phyloP scores from a whole-genome alignment of 305 asterid genomes.

The Solanum chacoense region DNA sequence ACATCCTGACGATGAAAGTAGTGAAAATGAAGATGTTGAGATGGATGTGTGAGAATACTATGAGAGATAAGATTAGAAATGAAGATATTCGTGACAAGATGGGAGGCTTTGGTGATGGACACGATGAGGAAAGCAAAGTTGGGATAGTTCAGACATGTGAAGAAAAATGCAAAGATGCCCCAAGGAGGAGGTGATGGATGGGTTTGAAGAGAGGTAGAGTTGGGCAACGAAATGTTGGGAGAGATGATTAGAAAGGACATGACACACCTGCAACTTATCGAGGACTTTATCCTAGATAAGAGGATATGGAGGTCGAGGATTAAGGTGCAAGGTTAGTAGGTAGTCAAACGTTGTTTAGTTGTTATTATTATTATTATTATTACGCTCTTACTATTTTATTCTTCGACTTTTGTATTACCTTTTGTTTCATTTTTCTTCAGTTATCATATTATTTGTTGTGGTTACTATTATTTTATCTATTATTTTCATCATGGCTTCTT shows the following conservation, averaged over 20 bases:
- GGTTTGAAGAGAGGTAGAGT: neutral
- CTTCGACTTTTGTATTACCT: neutral
- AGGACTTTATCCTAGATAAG: neutral
- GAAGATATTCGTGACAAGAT: neutral
- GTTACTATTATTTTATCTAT: neutral
- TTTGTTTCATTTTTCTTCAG: neutral
- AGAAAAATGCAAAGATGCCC: neutral
- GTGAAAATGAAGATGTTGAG: neutral
- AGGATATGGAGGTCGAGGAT: neutral
- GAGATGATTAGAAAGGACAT: neutral
- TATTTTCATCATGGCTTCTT: neutral
- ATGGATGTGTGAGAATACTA: neutral
- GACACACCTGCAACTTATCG: neutral
- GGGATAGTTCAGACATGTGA: neutral
- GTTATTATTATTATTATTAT: too few species aligned
- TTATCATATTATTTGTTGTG: neutral
- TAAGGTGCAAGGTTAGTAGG: neutral
- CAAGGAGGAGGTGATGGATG: neutral
- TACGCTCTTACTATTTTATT: neutral
- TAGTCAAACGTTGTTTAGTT: neutral
- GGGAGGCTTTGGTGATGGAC: neutral
- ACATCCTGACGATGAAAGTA: neutral
- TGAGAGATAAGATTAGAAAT: neutral
- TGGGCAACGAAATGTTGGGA: neutral
- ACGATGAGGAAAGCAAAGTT: neutral